Base-by-base conservation (phyloP, 2,329 filamentous ascomycete genomes). In the Lecanicillium sp. region DNA sequence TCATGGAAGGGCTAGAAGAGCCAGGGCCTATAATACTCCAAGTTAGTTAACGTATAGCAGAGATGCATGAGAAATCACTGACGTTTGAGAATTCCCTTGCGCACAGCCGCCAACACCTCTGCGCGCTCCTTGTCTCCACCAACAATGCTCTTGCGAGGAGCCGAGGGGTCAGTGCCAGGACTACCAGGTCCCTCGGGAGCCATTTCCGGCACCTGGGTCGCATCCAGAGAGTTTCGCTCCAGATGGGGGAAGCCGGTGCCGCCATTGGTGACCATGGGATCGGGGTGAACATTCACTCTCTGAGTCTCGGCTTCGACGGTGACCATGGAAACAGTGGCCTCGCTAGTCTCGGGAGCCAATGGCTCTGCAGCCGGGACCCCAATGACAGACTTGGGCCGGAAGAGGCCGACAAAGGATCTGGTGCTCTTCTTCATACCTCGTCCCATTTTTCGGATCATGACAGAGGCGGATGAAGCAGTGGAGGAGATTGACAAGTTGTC, bases 371-470 rank as follows among this genome's bases (percentile, higher is more conserved):
- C 71, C 14, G 85, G 78, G 15, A 83, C 78, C 22, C 87, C 89
- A 51, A 90, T 75, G 13, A 94, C 72, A 1, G 90, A 96, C 60
- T 96, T 98, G 1, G 92, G 90, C 45, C 92, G 75, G 67, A 98
- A 98, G 7, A 98, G 71, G 18, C 92, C 92, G 49, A 94, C 94
- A 38, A 98, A 76, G 17, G 89, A 95, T 34, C 89, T 77, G 14
- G 83, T 84, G 37, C 87, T 83, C 63, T 92, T 94, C 73, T 95
- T 96, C 79, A 96, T 84, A n/a, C 90, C 89, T 48, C 88, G 87
- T 40, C 92, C 92, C 92, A 98, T 98, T 68, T 98, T 98, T 38
- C 92, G 80, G 48, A 98, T 84, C 86, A 94, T 94, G 51, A 94
- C 80, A 20, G 87, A 94, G 25, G 86, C 86, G 15, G 86, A 94